These are phyloP conservation scores for Hypoxylon rubiginosum DNA, from an alignment of 2,329 filamentous ascomycete species.

Conservation along the genomic window DNA sequence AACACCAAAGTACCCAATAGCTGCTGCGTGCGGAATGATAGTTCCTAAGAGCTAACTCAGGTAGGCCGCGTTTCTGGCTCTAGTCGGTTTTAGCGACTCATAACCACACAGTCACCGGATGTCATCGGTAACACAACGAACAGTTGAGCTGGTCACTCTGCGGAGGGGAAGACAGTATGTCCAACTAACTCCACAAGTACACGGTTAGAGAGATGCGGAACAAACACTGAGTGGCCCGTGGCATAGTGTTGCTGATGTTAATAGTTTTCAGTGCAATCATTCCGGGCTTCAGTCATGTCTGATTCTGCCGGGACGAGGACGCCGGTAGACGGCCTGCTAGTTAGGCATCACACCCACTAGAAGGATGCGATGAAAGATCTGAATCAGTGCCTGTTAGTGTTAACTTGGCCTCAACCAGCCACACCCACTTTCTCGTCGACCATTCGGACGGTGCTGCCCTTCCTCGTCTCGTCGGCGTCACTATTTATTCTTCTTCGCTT, in stretches of 20 bases:
- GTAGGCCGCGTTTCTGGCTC: not conserved
- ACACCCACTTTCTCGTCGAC: slow-evolving; percentile 58
- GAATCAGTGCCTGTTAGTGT: not conserved
- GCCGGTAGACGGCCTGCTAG: not conserved
- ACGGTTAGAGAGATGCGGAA: not conserved
- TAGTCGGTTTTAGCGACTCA: not conserved
- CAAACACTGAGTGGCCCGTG: not conserved
- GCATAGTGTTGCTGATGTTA: not conserved
- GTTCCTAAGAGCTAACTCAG: not conserved
- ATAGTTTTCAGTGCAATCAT: not conserved
- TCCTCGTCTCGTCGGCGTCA: slow-evolving; percentile 57
- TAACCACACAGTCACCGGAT: not conserved
- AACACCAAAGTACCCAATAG: not conserved
- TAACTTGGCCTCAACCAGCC: slow-evolving; percentile 47
- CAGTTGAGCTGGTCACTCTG: not conserved
- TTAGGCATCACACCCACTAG: not conserved
- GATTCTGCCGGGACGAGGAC: not conserved
- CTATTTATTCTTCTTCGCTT: slow-evolving; percentile 64
- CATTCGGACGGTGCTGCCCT: slow-evolving; percentile 60
- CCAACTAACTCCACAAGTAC: not conserved
- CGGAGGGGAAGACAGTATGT: not conserved
- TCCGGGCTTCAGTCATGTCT: not conserved
- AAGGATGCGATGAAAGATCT: not conserved
- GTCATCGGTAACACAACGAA: not conserved
- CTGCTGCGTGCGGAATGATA: not conserved